Evolutionary conservation across 2,329 filamentous ascomycete species (phyloP), one percentile per base, ranked within the genome.

Genomic region (Tricladium varicosporioides): DNA sequence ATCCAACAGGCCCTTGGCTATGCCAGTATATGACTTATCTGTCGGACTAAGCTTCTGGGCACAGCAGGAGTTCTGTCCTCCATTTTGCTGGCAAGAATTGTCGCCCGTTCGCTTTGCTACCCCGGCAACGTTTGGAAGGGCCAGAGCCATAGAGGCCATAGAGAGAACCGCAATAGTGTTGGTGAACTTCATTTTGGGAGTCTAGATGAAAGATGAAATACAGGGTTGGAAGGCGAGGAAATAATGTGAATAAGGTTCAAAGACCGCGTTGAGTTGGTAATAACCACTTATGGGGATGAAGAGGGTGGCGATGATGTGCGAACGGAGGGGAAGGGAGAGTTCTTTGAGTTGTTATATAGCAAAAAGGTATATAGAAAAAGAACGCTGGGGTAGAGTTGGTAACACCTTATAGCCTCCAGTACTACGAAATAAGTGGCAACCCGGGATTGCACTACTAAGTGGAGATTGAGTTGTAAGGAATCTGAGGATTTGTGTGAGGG

Each of bases 181-280:
- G 33, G 55, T 60, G 60, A 70, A 60, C 36, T 65, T 61, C 67
- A 70, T 71, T 53, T 58, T 68, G 64, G 57, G 3, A 27, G 8
- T 10, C 16, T 22, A 27, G 13, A 18, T 22, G 11, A 32, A 27
- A 40, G 36, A 10, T 13, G 3, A 32, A 13, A 42, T 14, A 15
- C 5, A 27, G 5, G 3, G 15, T 2, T 19, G 31, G 27, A 33
- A 40, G 10, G 36, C 10, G n/a, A 13, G 36, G 36, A 40, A 27
- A 27, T 27, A 27, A 27, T 27, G 3, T 40, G 36, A 10, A 40
- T n/a, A 10, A 40, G 36, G 36, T 2, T 4, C 11, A 40, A 40
- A 40, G 11, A 40, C 36, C 36, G 33, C 22, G 48, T 58, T 54
- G 47, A 50, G 36, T 32, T 49, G 42, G 27, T 14, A 43, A 18